Percentiles rank a stretch among this genome's conserved stretches.
Evolutionary conservation across 2,329 filamentous ascomycete genomes (phyloP).

Genomic region (Magnaporthales sp.): DNA sequence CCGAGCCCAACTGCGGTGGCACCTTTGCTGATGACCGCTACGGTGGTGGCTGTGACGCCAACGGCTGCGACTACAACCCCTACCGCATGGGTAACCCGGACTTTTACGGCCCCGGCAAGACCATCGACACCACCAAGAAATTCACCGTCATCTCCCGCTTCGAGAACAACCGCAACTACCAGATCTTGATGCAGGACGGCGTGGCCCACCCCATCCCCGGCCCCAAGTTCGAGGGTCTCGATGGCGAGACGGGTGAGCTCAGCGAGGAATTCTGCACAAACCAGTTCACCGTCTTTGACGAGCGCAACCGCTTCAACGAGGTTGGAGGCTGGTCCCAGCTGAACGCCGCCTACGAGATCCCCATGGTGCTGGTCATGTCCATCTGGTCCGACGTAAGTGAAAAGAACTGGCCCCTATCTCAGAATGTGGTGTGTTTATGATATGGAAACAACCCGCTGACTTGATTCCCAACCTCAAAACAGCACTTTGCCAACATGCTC

Average conservation of each 20-base stretch:
- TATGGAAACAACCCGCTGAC: constrained; percentile 1
- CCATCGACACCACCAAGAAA: constrained; percentile 45
- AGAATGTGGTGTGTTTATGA: no score
- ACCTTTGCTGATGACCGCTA: constrained; percentile 42
- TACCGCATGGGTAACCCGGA: constrained; percentile 52
- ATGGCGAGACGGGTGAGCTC: constrained; percentile 28
- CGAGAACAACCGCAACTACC: constrained; percentile 36
- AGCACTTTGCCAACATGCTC: constrained; percentile 49
- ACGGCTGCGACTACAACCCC: constrained; percentile 60
- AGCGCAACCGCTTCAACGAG: constrained; percentile 39
- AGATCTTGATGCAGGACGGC: constrained; percentile 52
- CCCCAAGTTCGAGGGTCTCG: constrained; percentile 17
- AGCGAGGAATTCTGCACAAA: constrained; percentile 45
- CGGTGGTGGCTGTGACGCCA: constrained; percentile 51
- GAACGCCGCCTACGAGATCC: constrained; percentile 39
- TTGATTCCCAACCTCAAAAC: not conserved
- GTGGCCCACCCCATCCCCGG: constrained; percentile 38
- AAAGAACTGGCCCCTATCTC: no score
- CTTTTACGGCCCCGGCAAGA: constrained; percentile 52
- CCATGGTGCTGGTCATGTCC: constrained; percentile 55
- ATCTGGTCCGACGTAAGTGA: constrained; percentile 37
- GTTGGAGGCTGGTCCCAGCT: constrained; percentile 46
- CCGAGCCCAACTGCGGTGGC: constrained; percentile 35
- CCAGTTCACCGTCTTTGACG: constrained; percentile 43
- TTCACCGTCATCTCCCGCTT: constrained; percentile 57